Evolutionary conservation across 108 stramenopile species (phyloP).

Genomic region (Schizochytrium sp.): DNA sequence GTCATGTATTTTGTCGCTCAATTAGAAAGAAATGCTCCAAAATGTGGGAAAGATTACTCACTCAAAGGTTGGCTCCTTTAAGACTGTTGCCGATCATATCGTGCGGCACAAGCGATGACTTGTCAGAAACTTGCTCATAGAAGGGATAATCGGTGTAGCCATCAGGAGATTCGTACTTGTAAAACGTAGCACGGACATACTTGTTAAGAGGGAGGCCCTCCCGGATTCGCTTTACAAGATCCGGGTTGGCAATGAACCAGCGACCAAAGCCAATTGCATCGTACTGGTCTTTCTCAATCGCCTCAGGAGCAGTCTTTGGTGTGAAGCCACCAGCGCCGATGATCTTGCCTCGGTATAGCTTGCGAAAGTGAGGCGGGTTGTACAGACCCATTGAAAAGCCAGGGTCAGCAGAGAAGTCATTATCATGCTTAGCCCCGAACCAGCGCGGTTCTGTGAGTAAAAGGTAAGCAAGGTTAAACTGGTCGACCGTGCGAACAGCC

Average conservation of each 20-base stretch:
- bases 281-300: constrained; percentile 22
- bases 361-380: constrained; percentile 20
- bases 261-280: constrained; percentile 42
- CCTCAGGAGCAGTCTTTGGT: not conserved
- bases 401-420: constrained; percentile 12
- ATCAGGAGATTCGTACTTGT: constrained; percentile 2
- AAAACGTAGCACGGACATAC: constrained; percentile 38
- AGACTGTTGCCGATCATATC: constrained; percentile 29
- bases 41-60: too few species aligned
- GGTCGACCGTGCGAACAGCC: constrained; percentile 16
- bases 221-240: constrained; percentile 22
- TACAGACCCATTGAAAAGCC: constrained; percentile 11
- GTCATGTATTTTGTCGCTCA: too few species aligned
- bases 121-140: constrained; percentile 45
- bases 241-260: constrained; percentile 59
- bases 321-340: constrained; percentile 54
- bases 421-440: not conserved
- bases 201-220: constrained; percentile 36
- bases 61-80: not conserved
- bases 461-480: constrained; percentile 56
- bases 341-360: constrained; percentile 46
- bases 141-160: constrained; percentile 38
- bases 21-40: too few species aligned
- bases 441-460: constrained; percentile 44
- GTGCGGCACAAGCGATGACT: constrained; percentile 35